Conservation (phyloP, 441 rosid genomes). For the Euphorbia celastroides region DNA sequence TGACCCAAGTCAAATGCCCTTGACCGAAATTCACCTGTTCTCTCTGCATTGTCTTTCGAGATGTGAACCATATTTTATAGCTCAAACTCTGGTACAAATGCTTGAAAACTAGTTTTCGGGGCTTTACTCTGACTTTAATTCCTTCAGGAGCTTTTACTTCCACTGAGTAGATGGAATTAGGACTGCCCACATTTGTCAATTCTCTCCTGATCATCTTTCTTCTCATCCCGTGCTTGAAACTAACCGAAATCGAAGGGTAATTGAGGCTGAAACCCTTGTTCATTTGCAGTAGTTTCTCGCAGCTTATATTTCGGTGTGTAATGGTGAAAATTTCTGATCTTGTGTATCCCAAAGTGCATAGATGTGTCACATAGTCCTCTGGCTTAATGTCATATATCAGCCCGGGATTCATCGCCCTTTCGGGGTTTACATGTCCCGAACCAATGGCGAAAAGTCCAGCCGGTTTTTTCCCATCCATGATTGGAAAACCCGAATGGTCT, state of each 20-base stretch:
- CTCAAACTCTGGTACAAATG: conserved; percentile 49
- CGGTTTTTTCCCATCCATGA: conserved; percentile 56
- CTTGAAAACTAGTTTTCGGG: conserved; percentile 47
- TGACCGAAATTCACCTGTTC: conserved; percentile 34
- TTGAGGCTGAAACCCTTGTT: conserved; percentile 62
- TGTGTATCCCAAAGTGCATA: conserved; percentile 66
- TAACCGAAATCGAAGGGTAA: conserved; percentile 69
- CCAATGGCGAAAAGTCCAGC: conserved; percentile 60
- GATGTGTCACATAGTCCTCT: conserved; percentile 51
- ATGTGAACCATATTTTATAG: conserved; percentile 51
- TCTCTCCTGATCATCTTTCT: conserved; percentile 46
- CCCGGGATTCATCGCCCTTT: conserved; percentile 63
- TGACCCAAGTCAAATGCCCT: conserved; percentile 79
- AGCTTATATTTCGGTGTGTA: conserved; percentile 74
- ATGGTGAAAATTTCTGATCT: conserved; percentile 58
- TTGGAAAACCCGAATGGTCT: conserved; percentile 46
- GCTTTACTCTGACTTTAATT: conserved; percentile 56
- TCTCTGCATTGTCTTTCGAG: conserved; percentile 39
- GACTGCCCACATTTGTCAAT: conserved; percentile 60
- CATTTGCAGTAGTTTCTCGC: conserved; percentile 33
- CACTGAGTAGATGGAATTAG: conserved; percentile 40
- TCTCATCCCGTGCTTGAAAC: conserved; percentile 41
- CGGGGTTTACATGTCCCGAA: conserved; percentile 67
- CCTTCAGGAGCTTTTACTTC: conserved; percentile 58
- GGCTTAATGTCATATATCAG: conserved; percentile 62